phyloP scores from a whole-genome alignment of 768 basidiomycete species.

The Suillus luteus region DNA sequence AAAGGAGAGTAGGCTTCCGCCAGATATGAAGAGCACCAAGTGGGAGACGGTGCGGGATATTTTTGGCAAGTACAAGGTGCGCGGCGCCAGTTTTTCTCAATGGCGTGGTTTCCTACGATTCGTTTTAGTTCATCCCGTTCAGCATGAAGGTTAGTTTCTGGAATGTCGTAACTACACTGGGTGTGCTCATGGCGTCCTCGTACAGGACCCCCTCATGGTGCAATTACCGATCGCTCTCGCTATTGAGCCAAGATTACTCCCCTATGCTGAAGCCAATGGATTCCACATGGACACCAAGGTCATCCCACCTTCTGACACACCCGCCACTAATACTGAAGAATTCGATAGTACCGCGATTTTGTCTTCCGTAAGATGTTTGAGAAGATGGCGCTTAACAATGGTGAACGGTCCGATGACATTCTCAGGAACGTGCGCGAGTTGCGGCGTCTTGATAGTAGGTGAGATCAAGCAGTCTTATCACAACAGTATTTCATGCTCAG shows the following conservation, averaged over 20 bases:
- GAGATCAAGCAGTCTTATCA: conserved; percentile 23
- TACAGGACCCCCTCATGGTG: conserved; percentile 74
- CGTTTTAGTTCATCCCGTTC: conserved; percentile 74
- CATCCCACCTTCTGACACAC: conserved; percentile 16
- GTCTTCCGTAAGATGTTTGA: conserved; percentile 90
- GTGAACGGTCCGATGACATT: conserved; percentile 61
- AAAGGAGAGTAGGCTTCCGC: conserved; percentile 67
- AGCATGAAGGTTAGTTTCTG: conserved; percentile 55
- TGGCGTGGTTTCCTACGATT: conserved; percentile 18
- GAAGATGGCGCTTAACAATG: conserved; percentile 47
- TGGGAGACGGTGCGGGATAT: conserved; percentile 69
- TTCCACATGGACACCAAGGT: conserved; percentile 81
- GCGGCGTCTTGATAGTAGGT: conserved; percentile 70
- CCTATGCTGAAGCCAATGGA: conserved; percentile 70
- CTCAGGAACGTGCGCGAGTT: conserved; percentile 71
- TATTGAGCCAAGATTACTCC: conserved; percentile 73
- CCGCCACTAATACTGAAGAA: conserved; percentile 10
- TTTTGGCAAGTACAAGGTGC: conserved; percentile 69
- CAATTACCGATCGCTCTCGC: conserved; percentile 78
- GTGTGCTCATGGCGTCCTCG: conserved; percentile 14
- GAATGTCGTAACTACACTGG: not conserved
- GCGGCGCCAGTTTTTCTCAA: conserved; percentile 14
- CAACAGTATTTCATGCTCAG: conserved; percentile 10
- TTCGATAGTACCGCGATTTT: conserved; percentile 71
- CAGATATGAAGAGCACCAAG: conserved; percentile 55